phyloP scores from a whole-genome alignment of 208 protist genomes.

The Leishmania turanica region DNA sequence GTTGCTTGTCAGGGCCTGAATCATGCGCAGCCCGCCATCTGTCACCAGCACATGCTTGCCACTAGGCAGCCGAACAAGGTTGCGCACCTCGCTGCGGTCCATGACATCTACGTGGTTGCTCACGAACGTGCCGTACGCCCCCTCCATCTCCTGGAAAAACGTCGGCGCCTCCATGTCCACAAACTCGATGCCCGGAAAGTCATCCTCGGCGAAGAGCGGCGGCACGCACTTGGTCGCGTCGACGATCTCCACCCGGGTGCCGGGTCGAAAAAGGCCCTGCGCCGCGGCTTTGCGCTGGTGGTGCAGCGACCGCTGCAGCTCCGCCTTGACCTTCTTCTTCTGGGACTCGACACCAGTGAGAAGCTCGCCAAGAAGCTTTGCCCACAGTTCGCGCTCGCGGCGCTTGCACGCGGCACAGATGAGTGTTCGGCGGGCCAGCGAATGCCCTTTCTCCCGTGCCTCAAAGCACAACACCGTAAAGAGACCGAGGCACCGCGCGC shows the following conservation, averaged over 20 bases:
- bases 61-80: slow-evolving; percentile 78
- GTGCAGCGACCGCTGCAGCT: slow-evolving; percentile 70
- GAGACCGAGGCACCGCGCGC: slow-evolving; percentile 67
- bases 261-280: slow-evolving; percentile 79
- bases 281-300: slow-evolving; percentile 82
- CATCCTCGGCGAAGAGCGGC: slow-evolving; percentile 77
- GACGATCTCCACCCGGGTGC: slow-evolving; percentile 73
- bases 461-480: slow-evolving; percentile 73
- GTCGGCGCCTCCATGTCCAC: slow-evolving; percentile 57
- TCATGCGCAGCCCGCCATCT: slow-evolving; percentile 82
- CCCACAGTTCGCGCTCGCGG: slow-evolving; percentile 71
- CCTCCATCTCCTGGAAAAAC: slow-evolving; percentile 63
- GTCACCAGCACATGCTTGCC: slow-evolving; percentile 83
- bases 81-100: slow-evolving; percentile 83
- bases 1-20: slow-evolving; percentile 61
- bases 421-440: slow-evolving; percentile 50
- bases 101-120: slow-evolving; percentile 88
- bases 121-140: slow-evolving; percentile 83
- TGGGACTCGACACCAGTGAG: slow-evolving; percentile 66
- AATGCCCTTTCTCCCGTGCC: slow-evolving; percentile 59
- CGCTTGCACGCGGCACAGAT: slow-evolving; percentile 70
- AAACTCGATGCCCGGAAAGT: slow-evolving; percentile 84
- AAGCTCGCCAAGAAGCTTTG: slow-evolving; percentile 67
- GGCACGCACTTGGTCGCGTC: slow-evolving; percentile 76
- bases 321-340: slow-evolving; percentile 67